A percentile compares a stretch with the other conserved stretches of the same genome.
Evolutionary conservation across 2,329 filamentous ascomycete species (phyloP).

Genomic region (Kalmusia sp.): DNA sequence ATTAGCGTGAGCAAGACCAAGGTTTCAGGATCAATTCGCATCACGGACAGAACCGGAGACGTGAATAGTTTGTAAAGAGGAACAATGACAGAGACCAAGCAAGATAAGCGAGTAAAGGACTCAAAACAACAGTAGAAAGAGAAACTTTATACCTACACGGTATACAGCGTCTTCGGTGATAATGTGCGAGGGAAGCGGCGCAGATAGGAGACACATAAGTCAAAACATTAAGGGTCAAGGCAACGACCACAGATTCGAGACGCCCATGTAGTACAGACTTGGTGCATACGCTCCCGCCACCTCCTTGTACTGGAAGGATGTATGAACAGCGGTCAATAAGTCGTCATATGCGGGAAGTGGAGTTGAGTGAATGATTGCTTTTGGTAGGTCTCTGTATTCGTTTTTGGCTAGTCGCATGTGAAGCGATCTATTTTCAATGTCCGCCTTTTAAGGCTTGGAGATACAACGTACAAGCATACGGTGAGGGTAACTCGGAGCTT

Average conservation of each 20-base stretch:
- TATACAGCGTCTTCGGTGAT: background rate
- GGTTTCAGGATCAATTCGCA: background rate
- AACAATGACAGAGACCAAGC: background rate
- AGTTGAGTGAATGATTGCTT: no score
- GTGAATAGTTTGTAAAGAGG: background rate
- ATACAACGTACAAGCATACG: no score
- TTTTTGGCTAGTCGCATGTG: no score
- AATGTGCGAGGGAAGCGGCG: background rate
- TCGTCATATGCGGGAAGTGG: background rate
- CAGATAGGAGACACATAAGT: background rate
- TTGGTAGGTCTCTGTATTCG: no score
- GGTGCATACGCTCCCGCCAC: background rate
- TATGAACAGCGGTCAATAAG: background rate
- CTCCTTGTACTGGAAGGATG: background rate
- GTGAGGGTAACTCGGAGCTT: background rate
- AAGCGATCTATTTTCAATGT: no score
- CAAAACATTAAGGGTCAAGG: background rate
- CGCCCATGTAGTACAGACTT: background rate
- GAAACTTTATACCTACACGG: background rate
- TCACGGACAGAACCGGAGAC: background rate
- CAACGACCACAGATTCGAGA: background rate
- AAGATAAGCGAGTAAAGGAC: background rate
- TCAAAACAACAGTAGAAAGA: background rate
- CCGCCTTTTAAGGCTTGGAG: no score
- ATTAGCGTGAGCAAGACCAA: slow-evolving; percentile 4